A percentile compares a stretch with the other conserved stretches of the same genome.
Evolutionary conservation across 176 grass and related monocot species (phyloP).

Genomic region (Poa pratensis): DNA sequence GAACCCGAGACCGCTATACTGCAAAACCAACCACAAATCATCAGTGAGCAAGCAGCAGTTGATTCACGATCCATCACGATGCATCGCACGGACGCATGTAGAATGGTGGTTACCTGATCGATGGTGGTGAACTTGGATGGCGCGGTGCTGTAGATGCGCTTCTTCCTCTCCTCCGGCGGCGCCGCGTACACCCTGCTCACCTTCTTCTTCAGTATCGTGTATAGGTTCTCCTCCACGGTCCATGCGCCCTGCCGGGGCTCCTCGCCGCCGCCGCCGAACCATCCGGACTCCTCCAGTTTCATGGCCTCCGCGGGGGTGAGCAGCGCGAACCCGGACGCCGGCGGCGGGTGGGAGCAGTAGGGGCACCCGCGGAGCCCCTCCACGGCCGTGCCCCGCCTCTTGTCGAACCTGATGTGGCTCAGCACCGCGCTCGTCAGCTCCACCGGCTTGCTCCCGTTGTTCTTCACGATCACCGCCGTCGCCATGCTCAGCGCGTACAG

Average conservation of each 20-base stretch:
- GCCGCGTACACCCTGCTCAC: slow-evolving; percentile 81
- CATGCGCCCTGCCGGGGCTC: slow-evolving; percentile 54
- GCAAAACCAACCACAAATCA: slow-evolving; percentile 16
- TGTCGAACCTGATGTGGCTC: slow-evolving; percentile 87
- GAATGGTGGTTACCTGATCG: slow-evolving; percentile 62
- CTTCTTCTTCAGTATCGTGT: slow-evolving; percentile 79
- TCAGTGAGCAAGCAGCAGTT: background rate
- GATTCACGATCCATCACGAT: background rate
- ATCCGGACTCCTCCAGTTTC: slow-evolving; percentile 63
- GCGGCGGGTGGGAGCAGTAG: slow-evolving; percentile 73
- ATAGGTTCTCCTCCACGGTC: slow-evolving; percentile 75
- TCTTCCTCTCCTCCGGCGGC: slow-evolving; percentile 84
- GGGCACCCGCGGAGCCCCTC: slow-evolving; percentile 76
- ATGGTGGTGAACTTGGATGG: slow-evolving; percentile 90
- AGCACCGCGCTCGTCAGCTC: slow-evolving; percentile 82
- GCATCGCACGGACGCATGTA: background rate
- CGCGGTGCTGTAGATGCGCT: slow-evolving; percentile 72
- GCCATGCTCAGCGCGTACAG: slow-evolving; percentile 87
- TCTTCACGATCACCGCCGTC: slow-evolving; percentile 82
- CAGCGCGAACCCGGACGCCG: slow-evolving; percentile 53
- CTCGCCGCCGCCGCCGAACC: slow-evolving; percentile 49
- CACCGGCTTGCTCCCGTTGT: slow-evolving; percentile 67
- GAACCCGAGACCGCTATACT: slow-evolving; percentile 84
- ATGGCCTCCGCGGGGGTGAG: slow-evolving; percentile 79
- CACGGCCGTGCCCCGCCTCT: slow-evolving; percentile 58